Evolutionary conservation across 2,329 filamentous ascomycete species (phyloP).

Genomic region (Phialophora macrospora): DNA sequence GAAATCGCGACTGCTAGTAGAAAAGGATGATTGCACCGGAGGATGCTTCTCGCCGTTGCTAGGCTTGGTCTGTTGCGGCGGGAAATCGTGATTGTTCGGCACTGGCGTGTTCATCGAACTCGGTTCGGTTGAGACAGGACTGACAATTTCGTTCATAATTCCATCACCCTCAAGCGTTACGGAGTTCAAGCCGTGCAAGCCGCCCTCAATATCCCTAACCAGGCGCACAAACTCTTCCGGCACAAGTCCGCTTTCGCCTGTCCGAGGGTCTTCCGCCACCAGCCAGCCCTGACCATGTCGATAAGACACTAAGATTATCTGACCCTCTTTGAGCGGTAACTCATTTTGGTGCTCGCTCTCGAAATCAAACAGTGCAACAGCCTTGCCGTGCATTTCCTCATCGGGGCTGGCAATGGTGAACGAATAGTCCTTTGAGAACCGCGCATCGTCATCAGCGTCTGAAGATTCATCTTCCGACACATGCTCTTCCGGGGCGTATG

Average conservation of each 20-base stretch:
- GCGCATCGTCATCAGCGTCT: conserved; percentile 64
- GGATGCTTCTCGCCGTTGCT: conserved; percentile 45
- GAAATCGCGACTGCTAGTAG: conserved; percentile 57
- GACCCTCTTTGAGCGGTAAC: conserved; percentile 86
- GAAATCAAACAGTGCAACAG: conserved; percentile 94
- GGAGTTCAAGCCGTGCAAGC: conserved; percentile 73
- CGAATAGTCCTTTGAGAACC: conserved; percentile 89
- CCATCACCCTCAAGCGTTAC: conserved; percentile 51
- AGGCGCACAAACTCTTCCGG: conserved; percentile 96
- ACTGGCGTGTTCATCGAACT: conserved; percentile 32
- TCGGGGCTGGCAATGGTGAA: conserved; percentile 95
- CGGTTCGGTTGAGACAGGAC: conserved; percentile 61
- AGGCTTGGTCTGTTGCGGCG: conserved; percentile 23
- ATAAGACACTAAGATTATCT: conserved; percentile 96
- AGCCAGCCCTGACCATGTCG: conserved; percentile 96
- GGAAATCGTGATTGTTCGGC: conserved; percentile 32
- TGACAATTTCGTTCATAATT: conserved; percentile 58
- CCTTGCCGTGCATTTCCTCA: conserved; percentile 97
- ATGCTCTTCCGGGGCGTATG: conserved; percentile 31
- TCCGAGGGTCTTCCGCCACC: conserved; percentile 93
- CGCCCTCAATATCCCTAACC: conserved; percentile 89
- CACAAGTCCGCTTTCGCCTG: conserved; percentile 89
- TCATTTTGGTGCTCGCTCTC: conserved; percentile 96
- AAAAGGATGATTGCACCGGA: conserved; percentile 58
- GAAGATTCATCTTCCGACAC: conserved; percentile 57